Evolutionary conservation across 2,329 filamentous ascomycete species (phyloP).

Genomic region (Aschersonia sp.): DNA sequence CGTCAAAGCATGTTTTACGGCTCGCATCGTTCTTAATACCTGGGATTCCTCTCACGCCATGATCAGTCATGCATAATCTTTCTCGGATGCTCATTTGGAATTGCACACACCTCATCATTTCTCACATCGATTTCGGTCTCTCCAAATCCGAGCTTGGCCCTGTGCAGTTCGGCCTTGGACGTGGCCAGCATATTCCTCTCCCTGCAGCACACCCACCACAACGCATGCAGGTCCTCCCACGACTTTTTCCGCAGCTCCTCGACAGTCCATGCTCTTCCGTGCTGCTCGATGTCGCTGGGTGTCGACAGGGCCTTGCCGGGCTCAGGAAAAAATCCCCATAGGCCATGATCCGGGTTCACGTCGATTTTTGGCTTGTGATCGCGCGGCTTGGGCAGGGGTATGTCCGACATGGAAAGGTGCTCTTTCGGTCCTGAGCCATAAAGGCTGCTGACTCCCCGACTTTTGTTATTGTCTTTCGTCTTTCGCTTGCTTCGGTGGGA

Average conservation of each 20-base stretch:
- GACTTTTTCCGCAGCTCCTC: constrained; percentile 79
- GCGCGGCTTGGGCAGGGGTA: constrained; percentile 56
- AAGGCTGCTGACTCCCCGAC: constrained; percentile 69
- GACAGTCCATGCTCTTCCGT: constrained; percentile 73
- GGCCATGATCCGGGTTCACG: constrained; percentile 62
- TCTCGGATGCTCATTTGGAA: not conserved
- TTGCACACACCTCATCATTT: constrained; percentile 46
- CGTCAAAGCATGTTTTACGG: constrained; percentile 72
- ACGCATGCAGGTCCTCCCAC: constrained; percentile 80
- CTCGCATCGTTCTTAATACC: constrained; percentile 64
- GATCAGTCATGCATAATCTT: constrained; percentile 3
- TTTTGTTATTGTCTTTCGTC: constrained; percentile 59
- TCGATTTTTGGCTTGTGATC: constrained; percentile 42
- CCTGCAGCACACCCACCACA: constrained; percentile 92
- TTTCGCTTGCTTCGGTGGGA: constrained; percentile 31
- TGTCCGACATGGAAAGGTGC: constrained; percentile 58
- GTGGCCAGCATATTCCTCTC: constrained; percentile 87
- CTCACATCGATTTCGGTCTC: constrained; percentile 49
- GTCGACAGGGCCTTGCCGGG: constrained; percentile 53
- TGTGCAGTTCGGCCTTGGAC: constrained; percentile 50
- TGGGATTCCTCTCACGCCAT: constrained; percentile 18
- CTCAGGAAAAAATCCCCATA: constrained; percentile 82
- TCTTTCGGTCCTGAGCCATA: constrained; percentile 62
- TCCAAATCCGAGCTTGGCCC: constrained; percentile 59
- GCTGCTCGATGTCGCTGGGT: constrained; percentile 53